Evolutionary conservation across 1,284 basidiomycete genomes (phyloP).

Genomic region (Wallemia mellicola): DNA sequence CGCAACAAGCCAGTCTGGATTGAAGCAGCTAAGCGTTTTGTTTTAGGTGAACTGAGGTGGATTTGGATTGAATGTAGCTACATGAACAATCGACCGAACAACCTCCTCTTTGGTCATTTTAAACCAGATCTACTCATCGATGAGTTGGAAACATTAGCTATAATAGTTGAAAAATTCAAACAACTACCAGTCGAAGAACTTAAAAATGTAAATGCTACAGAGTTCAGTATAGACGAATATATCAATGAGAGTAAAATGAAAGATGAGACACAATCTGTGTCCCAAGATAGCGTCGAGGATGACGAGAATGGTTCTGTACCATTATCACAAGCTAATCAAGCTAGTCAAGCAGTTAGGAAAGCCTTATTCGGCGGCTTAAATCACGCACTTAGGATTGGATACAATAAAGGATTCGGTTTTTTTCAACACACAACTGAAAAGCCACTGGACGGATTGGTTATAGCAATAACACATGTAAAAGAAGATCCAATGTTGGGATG

Average conservation of each 20-base stretch:
- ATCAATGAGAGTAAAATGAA: not conserved
- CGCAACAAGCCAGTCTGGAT: not conserved
- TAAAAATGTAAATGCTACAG: not conserved
- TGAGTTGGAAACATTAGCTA: not conserved
- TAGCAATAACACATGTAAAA: not conserved
- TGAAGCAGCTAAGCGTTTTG: not conserved
- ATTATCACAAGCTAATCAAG: too few species aligned
- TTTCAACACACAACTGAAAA: not conserved
- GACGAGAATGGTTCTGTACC: too few species aligned
- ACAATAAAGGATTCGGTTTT: not conserved
- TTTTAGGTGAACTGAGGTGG: not conserved
- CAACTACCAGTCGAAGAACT: not conserved
- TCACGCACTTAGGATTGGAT: not conserved
- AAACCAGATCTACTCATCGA: not conserved
- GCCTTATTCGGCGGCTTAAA: not conserved
- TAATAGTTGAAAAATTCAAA: not conserved
- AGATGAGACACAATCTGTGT: too few species aligned
- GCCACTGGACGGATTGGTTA: not conserved
- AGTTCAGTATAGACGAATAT: not conserved
- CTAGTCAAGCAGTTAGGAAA: not conserved
- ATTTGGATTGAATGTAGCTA: conserved; percentile 1
- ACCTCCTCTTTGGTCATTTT: not conserved
- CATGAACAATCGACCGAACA: not conserved
- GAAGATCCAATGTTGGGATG: not conserved
- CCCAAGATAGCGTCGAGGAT: too few species aligned